Evolutionary conservation across 2,329 filamentous ascomycete species (phyloP).

Genomic region (Xylaria digitata): DNA sequence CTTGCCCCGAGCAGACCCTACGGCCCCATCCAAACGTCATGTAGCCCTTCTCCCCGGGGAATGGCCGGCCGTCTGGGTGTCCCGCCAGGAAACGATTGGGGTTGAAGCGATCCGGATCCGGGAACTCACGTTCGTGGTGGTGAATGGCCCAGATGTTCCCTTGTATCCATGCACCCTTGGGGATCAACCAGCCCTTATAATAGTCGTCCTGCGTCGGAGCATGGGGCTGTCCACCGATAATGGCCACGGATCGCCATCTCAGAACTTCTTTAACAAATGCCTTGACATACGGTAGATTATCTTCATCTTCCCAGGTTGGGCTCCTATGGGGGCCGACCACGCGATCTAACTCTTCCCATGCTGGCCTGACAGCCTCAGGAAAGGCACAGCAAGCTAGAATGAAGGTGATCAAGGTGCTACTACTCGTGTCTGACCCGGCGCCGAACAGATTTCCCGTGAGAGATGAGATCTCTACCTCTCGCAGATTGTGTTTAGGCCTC

Average conservation of each 20-base stretch:
- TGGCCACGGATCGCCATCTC: conserved; percentile 65
- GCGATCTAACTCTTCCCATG: conserved; percentile 63
- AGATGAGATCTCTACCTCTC: conserved; percentile 57
- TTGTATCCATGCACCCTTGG: conserved; percentile 61
- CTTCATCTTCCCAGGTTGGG: conserved; percentile 61
- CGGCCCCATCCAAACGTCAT: conserved; percentile 69
- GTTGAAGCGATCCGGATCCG: conserved; percentile 58
- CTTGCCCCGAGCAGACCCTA: conserved; percentile 64
- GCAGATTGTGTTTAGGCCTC: conserved; percentile 58
- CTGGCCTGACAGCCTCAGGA: conserved; percentile 58
- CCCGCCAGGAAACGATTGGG: conserved; percentile 56
- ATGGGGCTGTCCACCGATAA: conserved; percentile 63
- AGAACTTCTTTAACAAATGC: conserved; percentile 67
- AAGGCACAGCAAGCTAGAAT: conserved; percentile 63
- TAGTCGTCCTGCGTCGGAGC: conserved; percentile 59
- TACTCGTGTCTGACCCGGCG: conserved; percentile 62
- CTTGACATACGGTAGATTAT: conserved; percentile 63
- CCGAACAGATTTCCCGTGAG: conserved; percentile 62
- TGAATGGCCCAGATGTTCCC: conserved; percentile 64
- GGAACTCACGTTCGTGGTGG: conserved; percentile 60
- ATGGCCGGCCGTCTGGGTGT: conserved; percentile 55
- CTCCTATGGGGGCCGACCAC: conserved; percentile 61
- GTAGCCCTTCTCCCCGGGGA: conserved; percentile 61
- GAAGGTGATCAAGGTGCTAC: conserved; percentile 59
- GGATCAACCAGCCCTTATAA: conserved; percentile 62